These are phyloP conservation scores for Anisogramma anomala DNA, from an alignment of 2,329 filamentous ascomycete species.

Conservation along the genomic window DNA sequence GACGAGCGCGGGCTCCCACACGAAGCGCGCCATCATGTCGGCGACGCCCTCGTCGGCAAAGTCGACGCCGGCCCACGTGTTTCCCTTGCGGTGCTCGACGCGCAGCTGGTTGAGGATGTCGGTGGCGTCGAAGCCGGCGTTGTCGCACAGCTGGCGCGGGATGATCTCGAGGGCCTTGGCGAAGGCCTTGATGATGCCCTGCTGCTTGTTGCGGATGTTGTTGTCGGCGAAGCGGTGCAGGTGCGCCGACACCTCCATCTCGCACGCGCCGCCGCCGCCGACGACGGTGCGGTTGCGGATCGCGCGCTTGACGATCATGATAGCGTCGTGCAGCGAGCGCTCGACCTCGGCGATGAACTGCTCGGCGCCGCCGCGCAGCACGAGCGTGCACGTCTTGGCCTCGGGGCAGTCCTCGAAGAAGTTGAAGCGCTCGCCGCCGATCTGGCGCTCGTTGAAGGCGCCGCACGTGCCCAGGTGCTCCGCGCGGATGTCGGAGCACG, in stretches of 20 bases:
- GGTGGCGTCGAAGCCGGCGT: slow-evolving; percentile 94
- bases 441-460: slow-evolving; percentile 87
- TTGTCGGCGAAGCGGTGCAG: slow-evolving; percentile 86
- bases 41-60: slow-evolving; percentile 84
- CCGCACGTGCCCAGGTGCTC: slow-evolving; percentile 88
- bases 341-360: slow-evolving; percentile 99
- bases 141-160: slow-evolving; percentile 93
- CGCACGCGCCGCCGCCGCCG: slow-evolving; percentile 82
- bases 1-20: slow-evolving; percentile 93
- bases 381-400: slow-evolving; percentile 92
- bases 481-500: slow-evolving; percentile 84
- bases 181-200: slow-evolving; percentile 94
- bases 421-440: slow-evolving; percentile 95
- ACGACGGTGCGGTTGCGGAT: slow-evolving; percentile 93
- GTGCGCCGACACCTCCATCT: slow-evolving; percentile 95
- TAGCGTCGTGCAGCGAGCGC: slow-evolving; percentile 93
- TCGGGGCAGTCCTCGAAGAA: slow-evolving; percentile 93
- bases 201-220: slow-evolving; percentile 89
- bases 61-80: slow-evolving; percentile 91
- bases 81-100: slow-evolving; percentile 90
- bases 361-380: slow-evolving; percentile 90
- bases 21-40: slow-evolving; percentile 90
- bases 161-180: slow-evolving; percentile 96
- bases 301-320: slow-evolving; percentile 99
- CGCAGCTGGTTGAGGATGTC: slow-evolving; percentile 94